Conservation (phyloP, 179 eudicot species). For the Drosera spatulata region DNA sequence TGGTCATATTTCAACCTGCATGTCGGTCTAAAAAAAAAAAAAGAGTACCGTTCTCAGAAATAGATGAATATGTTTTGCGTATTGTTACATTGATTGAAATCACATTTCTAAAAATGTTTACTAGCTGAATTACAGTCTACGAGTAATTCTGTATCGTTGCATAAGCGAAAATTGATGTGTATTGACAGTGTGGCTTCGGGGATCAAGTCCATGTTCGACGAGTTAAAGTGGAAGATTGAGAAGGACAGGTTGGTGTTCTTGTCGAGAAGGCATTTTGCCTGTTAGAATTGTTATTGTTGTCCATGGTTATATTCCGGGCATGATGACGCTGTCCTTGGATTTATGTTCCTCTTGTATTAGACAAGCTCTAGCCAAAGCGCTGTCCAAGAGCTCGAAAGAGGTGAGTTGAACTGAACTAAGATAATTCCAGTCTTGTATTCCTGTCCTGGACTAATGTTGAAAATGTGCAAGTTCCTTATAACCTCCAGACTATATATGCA, state of each 20-base stretch:
- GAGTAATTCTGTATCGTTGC: too few relatives aligned
- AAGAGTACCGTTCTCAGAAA: too few relatives aligned
- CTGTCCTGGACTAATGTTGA: background rate
- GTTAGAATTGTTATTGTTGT: background rate
- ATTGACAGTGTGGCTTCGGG: slow-evolving; percentile 50
- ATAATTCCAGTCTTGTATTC: background rate
- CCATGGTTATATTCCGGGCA: background rate
- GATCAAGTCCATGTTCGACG: slow-evolving; percentile 52
- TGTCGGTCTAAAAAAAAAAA: too few relatives aligned
- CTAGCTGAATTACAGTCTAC: too few relatives aligned
- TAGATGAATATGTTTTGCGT: too few relatives aligned
- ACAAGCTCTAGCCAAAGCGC: slow-evolving; percentile 66
- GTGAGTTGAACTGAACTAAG: slow-evolving; percentile 16
- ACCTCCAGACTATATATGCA: slow-evolving; percentile 17
- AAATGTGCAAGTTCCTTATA: background rate
- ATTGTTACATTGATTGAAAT: too few relatives aligned
- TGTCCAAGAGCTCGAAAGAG: slow-evolving; percentile 91
- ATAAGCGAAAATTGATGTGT: background rate
- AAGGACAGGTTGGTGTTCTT: slow-evolving; percentile 57
- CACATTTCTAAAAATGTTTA: too few relatives aligned
- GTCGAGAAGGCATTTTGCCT: too few relatives aligned
- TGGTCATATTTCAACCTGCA: too few relatives aligned
- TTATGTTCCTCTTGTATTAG: slow-evolving; percentile 22
- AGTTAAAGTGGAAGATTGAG: slow-evolving; percentile 55
- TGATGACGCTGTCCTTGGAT: background rate